phyloP scores from a whole-genome alignment of 106 monocot genomes.

The Chionographis japonica region DNA sequence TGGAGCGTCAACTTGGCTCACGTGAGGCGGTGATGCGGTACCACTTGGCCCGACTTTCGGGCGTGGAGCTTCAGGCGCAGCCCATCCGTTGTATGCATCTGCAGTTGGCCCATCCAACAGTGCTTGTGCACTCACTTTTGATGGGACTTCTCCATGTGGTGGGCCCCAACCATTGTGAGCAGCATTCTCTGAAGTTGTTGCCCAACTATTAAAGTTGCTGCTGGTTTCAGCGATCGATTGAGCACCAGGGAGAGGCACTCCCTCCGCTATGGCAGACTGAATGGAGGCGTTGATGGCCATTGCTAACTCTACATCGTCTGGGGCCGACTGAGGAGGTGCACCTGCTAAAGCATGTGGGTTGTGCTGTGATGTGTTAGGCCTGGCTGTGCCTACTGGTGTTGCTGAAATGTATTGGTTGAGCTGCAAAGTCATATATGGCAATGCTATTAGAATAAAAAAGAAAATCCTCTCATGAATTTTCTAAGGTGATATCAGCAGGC shows the following conservation, averaged over 20 bases:
- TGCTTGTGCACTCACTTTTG: conserved; percentile 11
- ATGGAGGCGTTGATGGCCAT: conserved; percentile 86
- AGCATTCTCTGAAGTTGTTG: conserved; percentile 14
- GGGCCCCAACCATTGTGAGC: conserved; percentile 40
- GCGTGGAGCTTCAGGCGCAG: conserved; percentile 10
- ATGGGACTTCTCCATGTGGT: conserved; percentile 9
- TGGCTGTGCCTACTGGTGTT: conserved; percentile 11
- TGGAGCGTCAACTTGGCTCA: background rate
- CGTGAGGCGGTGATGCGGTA: conserved; percentile 10
- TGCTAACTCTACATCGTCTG: conserved; percentile 55
- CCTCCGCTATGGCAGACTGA: conserved; percentile 73
- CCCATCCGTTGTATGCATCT: conserved; percentile 40
- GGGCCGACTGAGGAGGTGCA: conserved; percentile 5
- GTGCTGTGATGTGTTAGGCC: conserved; percentile 2
- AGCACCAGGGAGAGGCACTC: conserved; percentile 23
- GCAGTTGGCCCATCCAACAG: conserved; percentile 6
- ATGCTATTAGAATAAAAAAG: background rate
- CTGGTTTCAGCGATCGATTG: background rate
- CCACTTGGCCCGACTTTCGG: conserved; percentile 21
- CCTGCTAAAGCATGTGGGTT: background rate
- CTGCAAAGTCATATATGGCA: conserved; percentile 5
- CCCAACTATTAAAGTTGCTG: conserved; percentile 36
- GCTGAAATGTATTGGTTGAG: conserved; percentile 8
- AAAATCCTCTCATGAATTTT: no score
- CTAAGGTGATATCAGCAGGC: no score